These are phyloP conservation scores for Epicoccum sorghinum DNA, from an alignment of 2,329 filamentous ascomycete genomes.

Conservation along the genomic window DNA sequence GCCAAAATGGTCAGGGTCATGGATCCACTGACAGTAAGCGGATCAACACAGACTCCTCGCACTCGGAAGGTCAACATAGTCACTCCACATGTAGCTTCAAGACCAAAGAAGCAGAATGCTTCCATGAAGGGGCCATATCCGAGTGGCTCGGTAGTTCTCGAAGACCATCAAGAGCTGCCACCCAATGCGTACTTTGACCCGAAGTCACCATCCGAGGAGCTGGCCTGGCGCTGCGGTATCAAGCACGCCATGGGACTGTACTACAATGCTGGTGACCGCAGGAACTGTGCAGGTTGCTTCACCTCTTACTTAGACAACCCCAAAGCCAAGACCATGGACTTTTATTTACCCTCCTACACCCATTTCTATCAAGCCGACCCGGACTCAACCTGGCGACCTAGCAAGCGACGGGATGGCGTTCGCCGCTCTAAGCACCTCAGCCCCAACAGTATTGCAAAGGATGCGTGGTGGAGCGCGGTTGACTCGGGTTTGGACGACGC, in stretches of 20 bases:
- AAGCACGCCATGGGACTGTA: constrained; percentile 36
- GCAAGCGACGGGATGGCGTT: constrained; percentile 12
- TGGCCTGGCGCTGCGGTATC: constrained; percentile 35
- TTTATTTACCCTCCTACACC: constrained; percentile 30
- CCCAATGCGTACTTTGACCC: constrained; percentile 28
- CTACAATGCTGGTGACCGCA: constrained; percentile 38
- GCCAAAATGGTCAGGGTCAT: no score
- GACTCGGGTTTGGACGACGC: constrained; percentile 13
- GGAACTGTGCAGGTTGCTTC: constrained; percentile 30
- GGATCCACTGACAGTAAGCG: no score
- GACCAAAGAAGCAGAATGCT: no score
- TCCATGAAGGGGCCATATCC: neutral
- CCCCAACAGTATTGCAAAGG: constrained; percentile 36
- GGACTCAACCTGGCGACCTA: constrained; percentile 26
- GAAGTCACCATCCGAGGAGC: constrained; percentile 18
- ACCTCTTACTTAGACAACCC: constrained; percentile 21
- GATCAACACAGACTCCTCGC: no score
- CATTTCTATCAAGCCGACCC: constrained; percentile 25
- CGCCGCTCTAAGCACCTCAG: constrained; percentile 13
- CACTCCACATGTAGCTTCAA: no score
- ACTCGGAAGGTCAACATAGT: no score
- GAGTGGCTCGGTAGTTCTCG: constrained; percentile 26
- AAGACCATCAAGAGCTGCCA: constrained; percentile 27
- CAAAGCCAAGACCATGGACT: constrained; percentile 29
- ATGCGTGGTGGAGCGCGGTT: constrained; percentile 29